Evolutionary conservation across 164 flowering plant species (phyloP).

Genomic region (Stephania yunnanensis): DNA sequence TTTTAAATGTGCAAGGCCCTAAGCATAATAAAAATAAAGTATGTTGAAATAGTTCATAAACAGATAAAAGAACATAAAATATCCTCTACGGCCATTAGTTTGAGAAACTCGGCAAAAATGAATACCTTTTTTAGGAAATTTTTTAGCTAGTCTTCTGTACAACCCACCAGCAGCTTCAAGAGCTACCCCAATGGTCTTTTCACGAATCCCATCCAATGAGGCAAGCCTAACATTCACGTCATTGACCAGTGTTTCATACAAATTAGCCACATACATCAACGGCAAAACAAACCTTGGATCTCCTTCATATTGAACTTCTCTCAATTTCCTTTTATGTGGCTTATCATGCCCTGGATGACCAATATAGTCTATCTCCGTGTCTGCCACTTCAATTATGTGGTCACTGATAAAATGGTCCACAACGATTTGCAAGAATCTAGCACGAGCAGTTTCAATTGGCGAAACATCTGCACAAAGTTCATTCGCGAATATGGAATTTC

Average conservation of each 20-base stretch:
- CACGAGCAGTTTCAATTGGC: conserved; percentile 91
- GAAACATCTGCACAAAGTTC: conserved; percentile 49
- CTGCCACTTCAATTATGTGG: conserved; percentile 60
- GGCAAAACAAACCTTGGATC: conserved; percentile 89
- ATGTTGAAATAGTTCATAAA: background rate
- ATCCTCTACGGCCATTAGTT: background rate
- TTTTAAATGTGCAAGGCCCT: conserved; percentile 69
- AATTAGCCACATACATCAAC: conserved; percentile 93
- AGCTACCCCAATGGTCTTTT: conserved; percentile 92
- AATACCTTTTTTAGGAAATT: conserved; percentile 85
- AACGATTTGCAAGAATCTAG: conserved; percentile 76
- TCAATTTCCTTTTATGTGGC: conserved; percentile 57
- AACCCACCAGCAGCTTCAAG: conserved; percentile 99
- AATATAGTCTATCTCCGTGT: conserved; percentile 45
- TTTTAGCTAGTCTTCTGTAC: conserved; percentile 82
- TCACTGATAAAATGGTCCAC: conserved; percentile 72
- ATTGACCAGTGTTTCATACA: conserved; percentile 76
- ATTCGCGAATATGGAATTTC: background rate
- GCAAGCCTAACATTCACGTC: conserved; percentile 77
- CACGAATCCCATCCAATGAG: conserved; percentile 73
- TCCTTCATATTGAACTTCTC: conserved; percentile 77
- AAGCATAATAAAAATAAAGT: conserved; percentile 6
- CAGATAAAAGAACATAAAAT: background rate
- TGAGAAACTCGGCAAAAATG: background rate
- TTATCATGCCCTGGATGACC: conserved; percentile 59